Base-by-base conservation (phyloP, 805 yeast genomes). In the Candida railenensis region DNA sequence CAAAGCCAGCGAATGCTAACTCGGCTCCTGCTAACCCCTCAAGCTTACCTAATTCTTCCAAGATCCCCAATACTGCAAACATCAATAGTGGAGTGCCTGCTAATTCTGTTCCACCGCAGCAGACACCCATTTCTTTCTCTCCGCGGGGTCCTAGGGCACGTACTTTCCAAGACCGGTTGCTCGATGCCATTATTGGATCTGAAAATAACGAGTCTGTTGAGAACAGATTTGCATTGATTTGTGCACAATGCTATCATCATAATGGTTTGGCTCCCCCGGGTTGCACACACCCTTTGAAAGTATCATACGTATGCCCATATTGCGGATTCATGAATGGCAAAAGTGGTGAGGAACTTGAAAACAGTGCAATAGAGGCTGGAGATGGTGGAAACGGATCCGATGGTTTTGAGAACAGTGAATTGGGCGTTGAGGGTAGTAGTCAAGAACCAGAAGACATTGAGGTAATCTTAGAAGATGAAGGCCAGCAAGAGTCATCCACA, bases 191-290 rank as follows among this genome's bases (percentile, higher is more conserved):
- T 25, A 62, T 71, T 30, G 77, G 76, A 14, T 65, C 76, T 21
- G 92, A 90, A 18, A 79, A 78, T 43, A 88, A 83, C 62, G 92
- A 86, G 56, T 63, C 77, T 40, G 70, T 80, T 40, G 79, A 80
- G 38, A 68, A 69, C 48, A 64, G 95, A 38, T 85, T 74, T 59
- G 96, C 96, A 0, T 71, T 88, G 53, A 85, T 88, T 14, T 88
- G 96, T 60, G 52, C 57, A 16, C 65, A 72, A n/a, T 88, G 96
- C 58, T 67, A 63, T 19, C 72, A 71, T 15, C 95, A 88, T 63
- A 88, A 89, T 57, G 96, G 96, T 1, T 71, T 88, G 39, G 95
- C 95, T 0, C 87, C 89, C 3, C 89, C 87, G 1, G 85, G 85
- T 5, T 66, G 75, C 48, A 49, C 59, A 2, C 58, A 65, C 45